Percentiles rank a stretch among this genome's conserved stretches.
Conservation (phyloP, 208 protist species). For the Trypanosoma mega region DNA sequence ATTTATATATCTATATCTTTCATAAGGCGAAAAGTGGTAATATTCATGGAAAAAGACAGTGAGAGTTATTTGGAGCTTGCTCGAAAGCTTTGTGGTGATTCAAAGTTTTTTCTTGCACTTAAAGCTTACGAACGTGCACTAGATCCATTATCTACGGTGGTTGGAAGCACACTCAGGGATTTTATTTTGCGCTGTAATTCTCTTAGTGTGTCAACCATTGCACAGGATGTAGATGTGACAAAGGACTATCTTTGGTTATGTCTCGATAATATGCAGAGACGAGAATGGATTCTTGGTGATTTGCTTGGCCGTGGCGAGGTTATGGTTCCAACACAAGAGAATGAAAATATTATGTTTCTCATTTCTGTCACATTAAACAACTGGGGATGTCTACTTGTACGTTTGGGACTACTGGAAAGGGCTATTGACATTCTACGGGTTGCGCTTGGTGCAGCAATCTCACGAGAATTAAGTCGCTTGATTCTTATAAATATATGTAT, state of each 20-base stretch:
- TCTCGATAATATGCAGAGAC: constrained; percentile 21
- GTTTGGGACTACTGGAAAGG: constrained; percentile 15
- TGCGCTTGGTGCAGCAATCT: constrained; percentile 10
- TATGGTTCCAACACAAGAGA: neutral
- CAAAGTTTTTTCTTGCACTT: constrained; percentile 25
- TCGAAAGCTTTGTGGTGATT: neutral
- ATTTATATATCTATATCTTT: constrained; percentile 8
- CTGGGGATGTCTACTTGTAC: constrained; percentile 41
- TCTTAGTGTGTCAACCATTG: constrained; percentile 10
- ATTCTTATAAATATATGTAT: constrained; percentile 28
- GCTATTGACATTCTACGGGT: constrained; percentile 10
- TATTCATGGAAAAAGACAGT: neutral
- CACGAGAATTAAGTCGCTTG: constrained; percentile 16
- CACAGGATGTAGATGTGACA: constrained; percentile 11
- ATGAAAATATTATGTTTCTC: constrained; percentile 32
- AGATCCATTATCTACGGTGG: neutral
- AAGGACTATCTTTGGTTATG: constrained; percentile 31
- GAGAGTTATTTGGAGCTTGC: constrained; percentile 15
- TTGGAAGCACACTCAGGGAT: constrained; percentile 28
- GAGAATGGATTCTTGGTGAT: constrained; percentile 6
- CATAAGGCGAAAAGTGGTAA: neutral
- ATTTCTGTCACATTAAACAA: constrained; percentile 59
- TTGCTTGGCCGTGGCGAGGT: neutral
- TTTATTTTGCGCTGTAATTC: constrained; percentile 35
- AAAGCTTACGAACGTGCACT: constrained; percentile 32